Conservation (phyloP, 1,139 yeast species). For the Nakaseomyces nivariensis region DNA sequence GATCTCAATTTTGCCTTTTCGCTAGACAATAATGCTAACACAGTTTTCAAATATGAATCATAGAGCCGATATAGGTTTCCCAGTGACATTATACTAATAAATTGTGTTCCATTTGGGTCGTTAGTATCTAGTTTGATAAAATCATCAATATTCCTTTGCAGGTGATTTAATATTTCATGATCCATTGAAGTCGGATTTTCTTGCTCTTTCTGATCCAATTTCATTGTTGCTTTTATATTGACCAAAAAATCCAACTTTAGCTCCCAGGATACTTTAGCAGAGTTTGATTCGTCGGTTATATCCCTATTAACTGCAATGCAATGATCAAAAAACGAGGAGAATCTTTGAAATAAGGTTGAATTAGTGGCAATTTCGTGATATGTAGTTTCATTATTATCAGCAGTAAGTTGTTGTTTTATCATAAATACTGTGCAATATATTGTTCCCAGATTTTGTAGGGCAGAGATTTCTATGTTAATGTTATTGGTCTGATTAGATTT, state of each 20-base stretch:
- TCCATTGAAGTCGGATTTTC: background rate
- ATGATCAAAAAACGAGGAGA: background rate
- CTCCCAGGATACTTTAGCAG: background rate
- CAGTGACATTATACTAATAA: background rate
- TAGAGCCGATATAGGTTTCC: constrained; percentile 29
- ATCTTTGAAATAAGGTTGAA: background rate
- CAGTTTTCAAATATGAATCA: constrained; percentile 42
- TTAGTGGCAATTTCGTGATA: background rate
- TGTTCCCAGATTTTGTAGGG: constrained; percentile 46
- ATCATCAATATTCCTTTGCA: background rate
- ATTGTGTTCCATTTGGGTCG: background rate
- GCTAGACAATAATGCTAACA: constrained; percentile 32
- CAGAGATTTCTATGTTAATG: constrained; percentile 37
- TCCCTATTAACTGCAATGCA: background rate
- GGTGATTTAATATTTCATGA: background rate
- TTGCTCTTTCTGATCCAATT: background rate
- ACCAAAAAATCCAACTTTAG: background rate
- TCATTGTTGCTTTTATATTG: background rate
- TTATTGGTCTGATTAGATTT: constrained; percentile 30
- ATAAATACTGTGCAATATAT: constrained; percentile 43
- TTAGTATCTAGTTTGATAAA: background rate
- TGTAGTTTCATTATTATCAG: background rate
- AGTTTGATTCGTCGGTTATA: background rate
- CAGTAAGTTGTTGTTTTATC: background rate
- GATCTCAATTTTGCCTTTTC: constrained; percentile 51